Evolutionary conservation across 23 red algal species (phyloP), one percentile per base, ranked within the genome.

Genomic region (Gracilaria domingensis): DNA sequence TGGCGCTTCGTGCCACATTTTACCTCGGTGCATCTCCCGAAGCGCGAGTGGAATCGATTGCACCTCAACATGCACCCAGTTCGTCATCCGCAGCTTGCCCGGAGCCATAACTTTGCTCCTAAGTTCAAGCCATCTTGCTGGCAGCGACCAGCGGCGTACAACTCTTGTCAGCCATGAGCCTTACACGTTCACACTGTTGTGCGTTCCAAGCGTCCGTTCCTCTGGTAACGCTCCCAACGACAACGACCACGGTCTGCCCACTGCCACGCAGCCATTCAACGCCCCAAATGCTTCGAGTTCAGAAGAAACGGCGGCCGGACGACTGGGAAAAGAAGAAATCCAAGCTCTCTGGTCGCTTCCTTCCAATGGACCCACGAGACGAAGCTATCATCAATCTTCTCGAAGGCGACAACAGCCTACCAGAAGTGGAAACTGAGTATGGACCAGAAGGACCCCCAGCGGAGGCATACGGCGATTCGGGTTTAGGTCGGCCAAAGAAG

Each of bases 311-410:
- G 12, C 78, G 80, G 44, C 89, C 89, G 23, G 87, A 90, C 40
- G 58, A 90, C 36, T 90, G 87, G 87, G 55, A 90, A 55, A 60
- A 70, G 4, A 71, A 82, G 23, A 83, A n/a, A n/a, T 84, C 89
- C 23, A 45, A 64, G 39, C 80, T 92, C 30, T 92, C 89, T 14
- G 89, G 89, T 2, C 89, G 89, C 25, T 92, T 92, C 67, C 79
- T 92, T 56, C 89, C 89, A 21, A 56, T 92, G 55, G 89, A 92
- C 65, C 79, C 89, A 16, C 60, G 80, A 26, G 89, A 92, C 53
- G 89, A 92, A 78, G 65, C 49, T 4, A 83, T 92, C 80, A 77
- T 92, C 54, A 79, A 92, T 55, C 48, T 84, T 71, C 79, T 84
- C 30, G 89, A 71, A 44, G 36, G 56, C 67, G 80, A 67, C 26